Evolutionary conservation across 2,329 filamentous ascomycete genomes (phyloP), one percentile per base, ranked within the genome.

Genomic region (Helicocarpus griseus): DNA sequence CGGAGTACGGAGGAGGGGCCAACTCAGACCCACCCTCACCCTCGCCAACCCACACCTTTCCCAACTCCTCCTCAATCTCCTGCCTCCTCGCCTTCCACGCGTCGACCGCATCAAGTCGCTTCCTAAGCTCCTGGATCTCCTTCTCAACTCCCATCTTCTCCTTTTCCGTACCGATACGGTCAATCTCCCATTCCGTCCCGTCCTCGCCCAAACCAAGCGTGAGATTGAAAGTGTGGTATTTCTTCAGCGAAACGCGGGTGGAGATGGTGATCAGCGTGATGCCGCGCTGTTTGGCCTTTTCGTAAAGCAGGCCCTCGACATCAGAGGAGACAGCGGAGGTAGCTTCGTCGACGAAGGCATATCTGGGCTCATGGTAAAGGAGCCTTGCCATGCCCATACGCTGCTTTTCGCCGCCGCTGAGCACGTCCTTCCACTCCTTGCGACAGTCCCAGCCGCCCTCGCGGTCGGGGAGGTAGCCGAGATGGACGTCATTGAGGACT

Each of bases 401-500:
- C 72, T 98, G 93, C 73, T 98, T 98, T 76, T 98, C 93, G 11
- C 93, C 93, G 36, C 93, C 93, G 57, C 86, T 91, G n/a, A 98
- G 77, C 4, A 98, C 89, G 60, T 97, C 91, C 71, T 97, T 96
- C 93, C 93, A 98, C 65, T 95, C 90, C 70, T 98, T 97, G 52
- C 89, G 81, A 4, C 89, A 93, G 64, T 98, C 89, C 89, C 89
- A 97, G 13, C 93, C 93, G 36, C 93, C 93, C 74, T 98, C 93
- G 14, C 93, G 83, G 46, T 90, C 83, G 1, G 89, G 87, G 0
- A 98, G 78, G 67, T 98, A 97, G 3, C 89, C 91, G 0, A 98
- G 77, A 52, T 82, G 82, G 0, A 90, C 90, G 48, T 87, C 86
- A 52, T 95, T 87, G 3, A 98, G 78, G 2, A 94, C 81, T 24